Percentiles rank a stretch among this genome's conserved stretches.
Conservation (phyloP, 208 protist genomes). For the Wallacemonas sp. region DNA sequence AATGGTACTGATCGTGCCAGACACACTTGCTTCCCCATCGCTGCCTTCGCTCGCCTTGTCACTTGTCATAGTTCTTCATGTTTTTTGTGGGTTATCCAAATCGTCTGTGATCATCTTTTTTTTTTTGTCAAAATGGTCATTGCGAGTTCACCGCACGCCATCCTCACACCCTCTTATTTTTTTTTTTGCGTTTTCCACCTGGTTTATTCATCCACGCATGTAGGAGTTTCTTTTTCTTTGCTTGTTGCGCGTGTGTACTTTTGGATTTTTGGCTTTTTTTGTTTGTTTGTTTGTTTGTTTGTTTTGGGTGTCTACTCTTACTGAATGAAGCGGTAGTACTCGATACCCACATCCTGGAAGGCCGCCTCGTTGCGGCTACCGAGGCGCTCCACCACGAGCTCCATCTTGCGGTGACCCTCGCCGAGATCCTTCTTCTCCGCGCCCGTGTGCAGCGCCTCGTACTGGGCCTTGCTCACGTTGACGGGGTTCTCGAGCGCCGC, state of each 20-base stretch:
- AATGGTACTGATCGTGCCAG: neutral
- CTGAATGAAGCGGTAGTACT: constrained; percentile 87
- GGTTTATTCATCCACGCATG: too few relatives aligned
- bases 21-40: neutral
- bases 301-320: constrained; percentile 17
- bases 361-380: constrained; percentile 79
- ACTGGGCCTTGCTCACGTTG: constrained; percentile 75
- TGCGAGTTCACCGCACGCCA: too few relatives aligned
- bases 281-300: neutral
- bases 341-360: constrained; percentile 91
- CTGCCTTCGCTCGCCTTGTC: constrained; percentile 6
- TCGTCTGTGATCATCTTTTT: neutral
- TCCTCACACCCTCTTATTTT: too few relatives aligned
- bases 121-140: too few relatives aligned
- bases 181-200: neutral
- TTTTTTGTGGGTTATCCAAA: neutral
- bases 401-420: constrained; percentile 53
- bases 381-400: constrained; percentile 84
- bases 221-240: too few relatives aligned
- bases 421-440: constrained; percentile 73
- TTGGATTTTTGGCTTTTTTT: too few relatives aligned
- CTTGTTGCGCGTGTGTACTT: too few relatives aligned
- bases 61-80: neutral
- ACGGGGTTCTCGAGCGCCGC: constrained; percentile 73
- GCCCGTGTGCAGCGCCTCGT: constrained; percentile 83